phyloP scores from a whole-genome alignment of 768 basidiomycete genomes.

The Phanerodontia chrysosporium region DNA sequence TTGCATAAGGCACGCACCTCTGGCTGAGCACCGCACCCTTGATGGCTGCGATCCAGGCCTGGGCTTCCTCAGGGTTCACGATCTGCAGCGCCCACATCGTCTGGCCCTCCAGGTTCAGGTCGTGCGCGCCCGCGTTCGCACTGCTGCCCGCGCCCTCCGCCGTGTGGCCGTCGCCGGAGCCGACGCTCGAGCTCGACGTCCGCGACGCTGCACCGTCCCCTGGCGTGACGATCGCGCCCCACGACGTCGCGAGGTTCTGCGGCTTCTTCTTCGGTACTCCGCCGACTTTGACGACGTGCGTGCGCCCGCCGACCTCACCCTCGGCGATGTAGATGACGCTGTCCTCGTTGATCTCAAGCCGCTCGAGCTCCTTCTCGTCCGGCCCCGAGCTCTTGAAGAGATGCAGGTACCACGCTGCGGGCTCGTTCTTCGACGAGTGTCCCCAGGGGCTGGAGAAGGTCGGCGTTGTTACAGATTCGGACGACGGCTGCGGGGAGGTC shows the following conservation, averaged over 20 bases:
- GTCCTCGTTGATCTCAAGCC: conserved; percentile 72
- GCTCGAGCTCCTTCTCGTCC: conserved; percentile 68
- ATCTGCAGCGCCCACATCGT: conserved; percentile 74
- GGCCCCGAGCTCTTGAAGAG: conserved; percentile 57
- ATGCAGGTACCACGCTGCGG: conserved; percentile 57
- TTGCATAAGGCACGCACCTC: conserved; percentile 40
- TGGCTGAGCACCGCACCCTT: conserved; percentile 70
- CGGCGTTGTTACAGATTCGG: conserved; percentile 1
- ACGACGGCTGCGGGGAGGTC: conserved; percentile 24
- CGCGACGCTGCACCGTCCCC: neutral
- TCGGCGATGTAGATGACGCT: conserved; percentile 72
- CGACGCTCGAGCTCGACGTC: conserved; percentile 6
- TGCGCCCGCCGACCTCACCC: conserved; percentile 39
- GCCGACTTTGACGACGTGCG: conserved; percentile 62
- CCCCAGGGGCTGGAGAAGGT: conserved; percentile 1
- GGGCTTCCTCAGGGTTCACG: conserved; percentile 52
- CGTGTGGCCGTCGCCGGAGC: neutral
- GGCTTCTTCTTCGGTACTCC: conserved; percentile 40
- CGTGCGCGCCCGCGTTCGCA: conserved; percentile 8
- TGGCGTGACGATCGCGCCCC: neutral
- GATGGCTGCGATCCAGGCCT: conserved; percentile 72
- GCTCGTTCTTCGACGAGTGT: conserved; percentile 17
- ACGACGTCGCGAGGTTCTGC: conserved; percentile 21
- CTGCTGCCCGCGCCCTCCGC: neutral
- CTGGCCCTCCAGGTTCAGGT: conserved; percentile 30